phyloP scores from a whole-genome alignment of 2,329 filamentous ascomycete species.

The Paraphoma chrysanthemicola region DNA sequence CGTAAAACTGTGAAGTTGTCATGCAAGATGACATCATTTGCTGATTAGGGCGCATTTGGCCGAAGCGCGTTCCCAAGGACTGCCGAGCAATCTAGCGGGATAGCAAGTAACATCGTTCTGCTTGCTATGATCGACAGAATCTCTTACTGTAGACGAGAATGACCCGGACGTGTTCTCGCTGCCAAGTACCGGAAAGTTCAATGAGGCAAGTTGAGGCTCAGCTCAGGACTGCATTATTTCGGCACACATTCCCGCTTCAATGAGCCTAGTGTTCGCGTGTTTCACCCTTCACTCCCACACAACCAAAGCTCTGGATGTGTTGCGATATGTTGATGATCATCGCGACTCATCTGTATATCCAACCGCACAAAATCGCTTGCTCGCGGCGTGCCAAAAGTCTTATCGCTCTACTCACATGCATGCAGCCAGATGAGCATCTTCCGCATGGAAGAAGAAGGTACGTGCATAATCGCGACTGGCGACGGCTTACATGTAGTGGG shows the following conservation, averaged over 20 bases:
- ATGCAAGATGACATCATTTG: slow-evolving; percentile 35
- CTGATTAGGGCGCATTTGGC: slow-evolving; percentile 24
- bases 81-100: slow-evolving; percentile 1
- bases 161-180: slow-evolving; percentile 21
- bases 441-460: slow-evolving; percentile 1
- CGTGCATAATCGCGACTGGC: slow-evolving; percentile 23
- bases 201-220: neutral
- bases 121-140: slow-evolving; percentile 12
- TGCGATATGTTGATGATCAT: neutral
- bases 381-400: slow-evolving; percentile 1
- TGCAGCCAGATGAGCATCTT: neutral
- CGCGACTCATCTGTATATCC: neutral
- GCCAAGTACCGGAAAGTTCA: slow-evolving; percentile 18
- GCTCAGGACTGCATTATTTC: neutral
- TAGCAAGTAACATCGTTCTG: slow-evolving; percentile 15
- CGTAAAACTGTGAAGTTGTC: slow-evolving; percentile 24
- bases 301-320: neutral
- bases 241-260: slow-evolving; percentile 6
- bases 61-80: slow-evolving; percentile 11
- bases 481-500: slow-evolving; percentile 24
- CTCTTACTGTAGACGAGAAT: slow-evolving; percentile 18
- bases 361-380: neutral
- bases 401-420: slow-evolving; percentile 27
- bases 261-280: neutral
- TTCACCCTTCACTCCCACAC: neutral